Evolutionary conservation across 139 green algal genomes (phyloP).

Genomic region (Chlorella sp.): DNA sequence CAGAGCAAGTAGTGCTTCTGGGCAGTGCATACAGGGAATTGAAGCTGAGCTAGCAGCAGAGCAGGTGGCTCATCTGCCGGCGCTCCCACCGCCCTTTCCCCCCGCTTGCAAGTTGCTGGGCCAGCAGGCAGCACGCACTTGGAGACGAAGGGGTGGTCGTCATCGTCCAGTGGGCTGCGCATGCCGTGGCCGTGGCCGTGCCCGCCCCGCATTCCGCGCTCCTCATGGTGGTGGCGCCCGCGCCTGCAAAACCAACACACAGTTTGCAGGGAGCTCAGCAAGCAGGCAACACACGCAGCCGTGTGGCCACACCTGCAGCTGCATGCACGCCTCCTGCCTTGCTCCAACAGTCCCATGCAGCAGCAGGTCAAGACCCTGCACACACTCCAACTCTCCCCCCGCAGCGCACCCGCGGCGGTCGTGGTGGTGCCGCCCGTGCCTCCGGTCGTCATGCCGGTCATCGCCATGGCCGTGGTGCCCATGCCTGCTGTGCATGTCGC

Average conservation of each 20-base stretch:
- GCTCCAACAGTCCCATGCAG: neutral
- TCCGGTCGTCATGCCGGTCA: conserved; percentile 6
- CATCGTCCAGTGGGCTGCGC: conserved; percentile 22
- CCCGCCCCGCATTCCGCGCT: conserved; percentile 18
- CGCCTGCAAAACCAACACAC: too few species aligned
- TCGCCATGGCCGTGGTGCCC: conserved; percentile 15
- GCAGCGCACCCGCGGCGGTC: conserved; percentile 20
- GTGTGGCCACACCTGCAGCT: too few species aligned
- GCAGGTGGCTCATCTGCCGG: too few species aligned
- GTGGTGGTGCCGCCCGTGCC: conserved; percentile 12
- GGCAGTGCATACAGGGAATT: too few species aligned
- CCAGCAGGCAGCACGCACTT: conserved; percentile 17
- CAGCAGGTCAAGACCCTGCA: neutral
- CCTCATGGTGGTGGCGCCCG: conserved; percentile 14
- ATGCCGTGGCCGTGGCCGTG: neutral
- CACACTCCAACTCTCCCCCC: neutral
- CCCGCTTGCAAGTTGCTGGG: too few species aligned
- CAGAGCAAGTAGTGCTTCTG: too few species aligned
- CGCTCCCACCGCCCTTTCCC: too few species aligned
- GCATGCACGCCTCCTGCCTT: too few species aligned
- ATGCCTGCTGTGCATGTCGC: conserved; percentile 25
- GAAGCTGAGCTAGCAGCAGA: too few species aligned
- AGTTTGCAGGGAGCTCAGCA: too few species aligned
- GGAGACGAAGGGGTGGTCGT: conserved; percentile 35
- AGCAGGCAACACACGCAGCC: too few species aligned